phyloP scores from a whole-genome alignment of 257 asterid genomes.

The Datura wrightii region DNA sequence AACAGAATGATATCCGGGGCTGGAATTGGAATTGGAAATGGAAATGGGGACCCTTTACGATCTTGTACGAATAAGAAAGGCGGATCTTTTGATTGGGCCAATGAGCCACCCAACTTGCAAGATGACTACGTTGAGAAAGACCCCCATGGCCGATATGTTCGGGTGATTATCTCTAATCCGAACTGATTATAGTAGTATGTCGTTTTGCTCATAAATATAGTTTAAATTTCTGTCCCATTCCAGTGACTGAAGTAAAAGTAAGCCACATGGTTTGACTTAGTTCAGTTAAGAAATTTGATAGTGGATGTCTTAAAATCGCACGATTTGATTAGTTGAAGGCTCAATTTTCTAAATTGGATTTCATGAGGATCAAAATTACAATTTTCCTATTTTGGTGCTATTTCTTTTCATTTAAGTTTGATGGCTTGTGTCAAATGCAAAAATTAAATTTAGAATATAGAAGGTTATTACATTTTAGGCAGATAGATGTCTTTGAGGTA shows the following conservation, averaged over 20 bases:
- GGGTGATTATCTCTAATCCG: constrained; percentile 47
- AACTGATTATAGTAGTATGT: background rate
- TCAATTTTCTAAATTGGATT: background rate
- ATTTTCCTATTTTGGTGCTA: background rate
- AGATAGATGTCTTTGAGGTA: background rate
- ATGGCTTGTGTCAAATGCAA: background rate
- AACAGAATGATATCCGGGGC: constrained; percentile 44
- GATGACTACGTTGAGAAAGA: constrained; percentile 67
- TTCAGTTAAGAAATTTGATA: background rate
- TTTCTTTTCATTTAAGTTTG: background rate
- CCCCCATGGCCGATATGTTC: constrained; percentile 60
- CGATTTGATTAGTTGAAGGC: background rate
- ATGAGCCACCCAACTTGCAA: constrained; percentile 40
- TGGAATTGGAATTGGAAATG: constrained; percentile 33
- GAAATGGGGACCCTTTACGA: constrained; percentile 34
- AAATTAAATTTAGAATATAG: background rate
- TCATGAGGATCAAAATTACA: background rate
- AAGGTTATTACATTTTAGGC: background rate
- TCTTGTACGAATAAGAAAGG: constrained; percentile 34
- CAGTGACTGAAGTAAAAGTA: no score
- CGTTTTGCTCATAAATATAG: background rate
- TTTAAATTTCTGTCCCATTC: background rate
- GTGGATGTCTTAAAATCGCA: background rate
- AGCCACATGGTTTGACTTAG: background rate
- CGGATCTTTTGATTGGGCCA: constrained; percentile 31